Evolutionary conservation across 2,329 filamentous ascomycete species (phyloP).

Genomic region (Neofusicoccum umdonicola): DNA sequence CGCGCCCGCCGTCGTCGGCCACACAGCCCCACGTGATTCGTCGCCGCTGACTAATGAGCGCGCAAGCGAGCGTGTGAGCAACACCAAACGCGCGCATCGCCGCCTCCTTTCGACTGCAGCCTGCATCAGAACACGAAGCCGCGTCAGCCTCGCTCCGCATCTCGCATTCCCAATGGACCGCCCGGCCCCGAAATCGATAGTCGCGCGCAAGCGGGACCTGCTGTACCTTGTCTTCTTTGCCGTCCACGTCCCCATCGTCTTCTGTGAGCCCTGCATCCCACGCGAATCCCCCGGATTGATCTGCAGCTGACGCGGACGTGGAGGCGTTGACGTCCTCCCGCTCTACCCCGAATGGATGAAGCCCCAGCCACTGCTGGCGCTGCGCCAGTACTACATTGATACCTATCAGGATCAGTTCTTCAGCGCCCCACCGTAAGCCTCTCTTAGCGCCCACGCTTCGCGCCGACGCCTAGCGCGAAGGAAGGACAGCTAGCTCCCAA

Average conservation of each 20-base stretch:
- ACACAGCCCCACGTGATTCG: background rate
- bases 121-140: slow-evolving; percentile 1
- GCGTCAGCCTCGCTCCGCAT: background rate
- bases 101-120: background rate
- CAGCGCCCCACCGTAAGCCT: slow-evolving; percentile 48
- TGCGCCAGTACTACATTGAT: slow-evolving; percentile 58
- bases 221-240: slow-evolving; percentile 60
- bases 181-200: slow-evolving; percentile 23
- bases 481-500: too few species aligned
- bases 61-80: background rate
- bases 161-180: background rate
- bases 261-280: slow-evolving; percentile 45
- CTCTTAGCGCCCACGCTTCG: background rate
- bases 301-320: slow-evolving; percentile 9
- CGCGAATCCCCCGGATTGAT: slow-evolving; percentile 16
- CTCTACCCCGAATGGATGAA: slow-evolving; percentile 55
- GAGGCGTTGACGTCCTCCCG: slow-evolving; percentile 61
- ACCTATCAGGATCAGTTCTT: slow-evolving; percentile 66
- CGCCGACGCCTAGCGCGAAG: background rate
- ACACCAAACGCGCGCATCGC: slow-evolving; percentile 1
- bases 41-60: background rate
- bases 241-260: slow-evolving; percentile 61
- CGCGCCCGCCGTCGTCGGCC: background rate
- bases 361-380: slow-evolving; percentile 46
- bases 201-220: slow-evolving; percentile 44